phyloP scores from a whole-genome alignment of 2,329 filamentous ascomycete genomes.

The Fusarium oxysporum region DNA sequence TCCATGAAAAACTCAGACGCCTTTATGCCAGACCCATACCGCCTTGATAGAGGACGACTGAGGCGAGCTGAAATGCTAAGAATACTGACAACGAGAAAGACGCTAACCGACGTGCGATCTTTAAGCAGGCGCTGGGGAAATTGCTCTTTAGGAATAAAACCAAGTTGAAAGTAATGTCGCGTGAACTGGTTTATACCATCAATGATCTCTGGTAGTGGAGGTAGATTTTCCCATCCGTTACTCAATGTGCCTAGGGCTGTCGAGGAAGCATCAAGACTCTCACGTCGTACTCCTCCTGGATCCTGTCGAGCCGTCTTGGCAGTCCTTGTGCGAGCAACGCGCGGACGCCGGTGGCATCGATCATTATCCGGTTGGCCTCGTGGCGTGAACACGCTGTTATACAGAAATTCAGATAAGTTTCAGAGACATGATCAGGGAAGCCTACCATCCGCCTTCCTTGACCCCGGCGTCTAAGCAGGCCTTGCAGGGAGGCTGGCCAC shows the following conservation, averaged over 20 bases:
- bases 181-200: conserved; percentile 66
- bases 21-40: conserved; percentile 62
- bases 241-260: conserved; percentile 31
- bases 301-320: conserved; percentile 59
- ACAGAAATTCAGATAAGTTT: conserved; percentile 6
- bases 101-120: conserved; percentile 61
- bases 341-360: conserved; percentile 65
- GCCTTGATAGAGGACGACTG: conserved; percentile 60
- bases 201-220: conserved; percentile 61
- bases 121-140: conserved; percentile 61
- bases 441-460: conserved; percentile 62
- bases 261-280: conserved; percentile 47
- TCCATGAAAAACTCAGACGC: conserved; percentile 67
- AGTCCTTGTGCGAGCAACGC: conserved; percentile 58
- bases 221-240: conserved; percentile 63
- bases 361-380: conserved; percentile 66
- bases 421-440: not conserved
- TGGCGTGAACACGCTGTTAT: conserved; percentile 60
- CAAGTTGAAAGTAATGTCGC: conserved; percentile 68
- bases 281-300: conserved; percentile 51
- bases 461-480: conserved; percentile 64
- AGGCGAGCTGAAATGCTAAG: conserved; percentile 68
- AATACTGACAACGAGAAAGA: conserved; percentile 66
- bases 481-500: conserved; percentile 61
- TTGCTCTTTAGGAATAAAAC: conserved; percentile 66